Conservation (phyloP, 2,329 filamentous ascomycete genomes). For the Nemania abortiva region DNA sequence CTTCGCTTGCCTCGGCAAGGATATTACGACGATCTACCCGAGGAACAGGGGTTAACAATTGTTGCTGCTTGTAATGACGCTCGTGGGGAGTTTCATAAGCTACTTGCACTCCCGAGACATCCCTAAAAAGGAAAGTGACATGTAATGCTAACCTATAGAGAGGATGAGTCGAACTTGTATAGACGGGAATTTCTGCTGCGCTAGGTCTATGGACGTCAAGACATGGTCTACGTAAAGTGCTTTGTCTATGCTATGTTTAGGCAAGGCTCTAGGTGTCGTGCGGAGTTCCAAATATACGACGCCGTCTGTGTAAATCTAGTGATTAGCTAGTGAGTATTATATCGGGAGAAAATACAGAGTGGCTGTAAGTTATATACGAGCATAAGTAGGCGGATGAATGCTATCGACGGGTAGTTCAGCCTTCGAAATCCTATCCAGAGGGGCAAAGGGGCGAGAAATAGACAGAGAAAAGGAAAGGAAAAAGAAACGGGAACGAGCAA, state of each 20-base stretch:
- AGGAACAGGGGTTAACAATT: background rate
- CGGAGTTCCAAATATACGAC: constrained; percentile 85
- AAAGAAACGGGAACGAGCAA: background rate
- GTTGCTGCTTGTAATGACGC: background rate
- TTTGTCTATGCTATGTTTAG: constrained; percentile 65
- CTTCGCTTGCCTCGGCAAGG: constrained; percentile 68
- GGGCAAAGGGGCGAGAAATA: too few species aligned
- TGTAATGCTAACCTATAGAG: constrained; percentile 54
- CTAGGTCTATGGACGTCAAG: constrained; percentile 68
- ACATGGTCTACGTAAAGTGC: constrained; percentile 74
- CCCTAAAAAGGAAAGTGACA: background rate
- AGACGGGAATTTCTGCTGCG: constrained; percentile 45
- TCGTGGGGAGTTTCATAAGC: background rate
- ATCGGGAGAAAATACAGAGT: background rate
- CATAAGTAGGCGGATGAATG: background rate
- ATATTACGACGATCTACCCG: constrained; percentile 74
- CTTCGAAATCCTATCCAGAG: background rate
- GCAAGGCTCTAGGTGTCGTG: constrained; percentile 78
- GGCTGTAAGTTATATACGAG: background rate
- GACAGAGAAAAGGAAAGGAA: background rate
- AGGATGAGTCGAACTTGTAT: constrained; percentile 77
- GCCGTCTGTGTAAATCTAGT: constrained; percentile 60
- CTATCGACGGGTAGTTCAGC: background rate
- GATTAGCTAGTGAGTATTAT: constrained; percentile 1
- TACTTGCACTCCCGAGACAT: background rate